Evolutionary conservation across 2,329 filamentous ascomycete genomes (phyloP), one percentile per base, ranked within the genome.

Genomic region (Neofusicoccum ribis): DNA sequence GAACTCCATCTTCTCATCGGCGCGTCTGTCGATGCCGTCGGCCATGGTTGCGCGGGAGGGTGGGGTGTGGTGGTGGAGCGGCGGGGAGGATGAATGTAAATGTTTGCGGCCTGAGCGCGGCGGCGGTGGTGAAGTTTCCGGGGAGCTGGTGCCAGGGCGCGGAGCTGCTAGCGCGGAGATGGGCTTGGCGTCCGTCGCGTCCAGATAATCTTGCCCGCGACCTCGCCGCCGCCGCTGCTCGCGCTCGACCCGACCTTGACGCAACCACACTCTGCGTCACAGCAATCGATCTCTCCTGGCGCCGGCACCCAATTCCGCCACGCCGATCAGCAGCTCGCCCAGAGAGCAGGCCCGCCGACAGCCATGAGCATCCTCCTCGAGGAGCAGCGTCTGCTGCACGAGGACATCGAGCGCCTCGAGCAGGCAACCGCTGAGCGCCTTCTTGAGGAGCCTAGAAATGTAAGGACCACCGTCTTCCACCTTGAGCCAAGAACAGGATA

Each of bases 1-100:
- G 80, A 99, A 98, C 84, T 98, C 94, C 89, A 98, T 96, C 80
- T 92, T 89, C 85, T 97, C 93, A 79, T 98, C 95, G 69, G 89
- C 89, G 82, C 93, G 93, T 82, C 92, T 90, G 81, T 99, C 94
- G 77, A 98, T 90, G 71, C 86, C 89, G 80, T 98, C 94, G 69
- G 93, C 92, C 95, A 98, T 99, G 72, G 69, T 91, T 50, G 44
- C 34, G 43, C 12, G 17, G 37, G 8, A 36, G 31, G 20, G n/a
- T 31, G 20, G 27, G 14, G 41, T 50, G n/a, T 14, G 41, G 12
- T 31, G 31, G 31, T 8, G 50, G 27, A 37, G 12, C 58, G 27
- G 31, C 56, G 27, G 27, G 4, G 27, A 41, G 56, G 8, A 8
- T 36, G 39, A 12, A 5, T 43, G 14, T 31, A 51, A 63, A 20